Conservation (phyloP, 805 yeast species). For the Spathaspora arborariae region DNA sequence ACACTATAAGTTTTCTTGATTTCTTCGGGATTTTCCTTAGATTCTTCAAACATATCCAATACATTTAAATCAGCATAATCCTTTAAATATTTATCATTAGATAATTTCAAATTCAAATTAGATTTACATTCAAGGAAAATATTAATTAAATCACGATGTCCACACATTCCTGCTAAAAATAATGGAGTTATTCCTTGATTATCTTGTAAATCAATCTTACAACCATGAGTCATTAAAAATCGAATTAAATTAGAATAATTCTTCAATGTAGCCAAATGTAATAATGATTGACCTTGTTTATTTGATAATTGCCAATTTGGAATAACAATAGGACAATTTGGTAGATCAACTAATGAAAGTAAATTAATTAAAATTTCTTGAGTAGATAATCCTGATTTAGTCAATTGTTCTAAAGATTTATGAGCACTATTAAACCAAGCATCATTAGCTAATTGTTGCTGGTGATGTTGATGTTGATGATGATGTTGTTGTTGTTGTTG, state of each 20-base stretch:
- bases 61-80: slow-evolving; percentile 45
- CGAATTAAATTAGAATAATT: slow-evolving; percentile 63
- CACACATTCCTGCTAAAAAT: slow-evolving; percentile 78
- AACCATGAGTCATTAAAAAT: slow-evolving; percentile 63
- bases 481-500: neutral
- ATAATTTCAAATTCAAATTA: slow-evolving; percentile 47
- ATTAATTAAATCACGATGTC: slow-evolving; percentile 63
- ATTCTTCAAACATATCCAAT: slow-evolving; percentile 30
- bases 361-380: slow-evolving; percentile 49
- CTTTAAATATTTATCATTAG: slow-evolving; percentile 42
- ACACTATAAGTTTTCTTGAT: slow-evolving; percentile 30
- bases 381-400: slow-evolving; percentile 42
- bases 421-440: slow-evolving; percentile 56
- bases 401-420: slow-evolving; percentile 41
- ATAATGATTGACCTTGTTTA: slow-evolving; percentile 77
- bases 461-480: neutral
- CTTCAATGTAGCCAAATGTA: slow-evolving; percentile 79
- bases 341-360: slow-evolving; percentile 58
- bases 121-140: slow-evolving; percentile 64
- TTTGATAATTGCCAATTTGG: slow-evolving; percentile 85
- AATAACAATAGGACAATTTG: slow-evolving; percentile 54
- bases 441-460: slow-evolving; percentile 13
- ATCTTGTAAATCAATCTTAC: slow-evolving; percentile 70
- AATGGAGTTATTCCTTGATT: slow-evolving; percentile 81
- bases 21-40: slow-evolving; percentile 4